Evolutionary conservation across 176 grass and related monocot genomes (phyloP), one percentile per base, ranked within the genome.

Genomic region (Typha latifolia): DNA sequence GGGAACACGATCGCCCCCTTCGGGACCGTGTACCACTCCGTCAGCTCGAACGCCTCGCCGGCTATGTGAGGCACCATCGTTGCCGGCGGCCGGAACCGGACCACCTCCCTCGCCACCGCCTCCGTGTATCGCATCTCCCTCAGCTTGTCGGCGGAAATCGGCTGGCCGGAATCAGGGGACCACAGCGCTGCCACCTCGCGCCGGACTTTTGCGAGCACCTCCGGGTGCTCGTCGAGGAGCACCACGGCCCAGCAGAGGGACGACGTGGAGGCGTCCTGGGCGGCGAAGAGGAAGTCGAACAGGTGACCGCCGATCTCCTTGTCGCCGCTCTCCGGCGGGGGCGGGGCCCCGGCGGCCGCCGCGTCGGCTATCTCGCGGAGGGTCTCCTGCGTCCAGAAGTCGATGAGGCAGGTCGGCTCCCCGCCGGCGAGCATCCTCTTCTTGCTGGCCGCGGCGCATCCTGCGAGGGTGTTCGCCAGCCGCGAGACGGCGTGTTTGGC

Each of bases 241-340:
- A 80, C 71, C 0, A 96, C 82, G 0, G 82, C 92, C 87, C 87
- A 89, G 71, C 85, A 85, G 3, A 96, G 87, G 0, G 87, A 96
- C 11, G 87, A 91, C 12, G 91, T 96, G 27, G 84, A 91, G 59
- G 91, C 91, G 80, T 96, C 91, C 82, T 96, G 91, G 57, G 91
- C 82, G 3, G 91, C 91, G 76, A 96, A 96, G 16, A 96, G 81
- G 79, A 96, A 91, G 74, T 86, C 92, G 66, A 96, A 96, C 19
- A 91, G 51, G 66, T 80, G 76, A 16, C 75, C 75, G 4, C 88
- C 88, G 6, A 96, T 51, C 63, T 96, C 72, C 51, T 72, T 65
- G 74, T 91, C 92, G 5, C 51, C 67, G 4, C 34, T 37, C 34
- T 37, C 34, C 34, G 34, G 34, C 1, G 34, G 34, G 4, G 34